These are phyloP conservation scores for Pseudonitzschia multiseries DNA, from an alignment of 108 stramenopile species.

Conservation along the genomic window DNA sequence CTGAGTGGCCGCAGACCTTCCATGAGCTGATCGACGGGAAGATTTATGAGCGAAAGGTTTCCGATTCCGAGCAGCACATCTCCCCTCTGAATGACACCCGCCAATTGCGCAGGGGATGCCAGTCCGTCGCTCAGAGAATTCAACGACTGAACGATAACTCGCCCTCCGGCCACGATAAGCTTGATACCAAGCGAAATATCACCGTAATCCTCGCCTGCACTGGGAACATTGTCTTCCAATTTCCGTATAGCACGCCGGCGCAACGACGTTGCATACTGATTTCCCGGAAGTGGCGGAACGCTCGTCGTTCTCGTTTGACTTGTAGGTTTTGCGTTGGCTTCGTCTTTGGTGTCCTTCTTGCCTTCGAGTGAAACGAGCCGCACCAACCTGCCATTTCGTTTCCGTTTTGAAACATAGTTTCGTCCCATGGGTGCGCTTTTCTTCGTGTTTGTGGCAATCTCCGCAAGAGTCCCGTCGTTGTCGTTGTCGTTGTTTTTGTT, in stretches of 20 bases:
- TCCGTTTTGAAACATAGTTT: constrained; percentile 4
- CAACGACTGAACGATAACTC: constrained; percentile 81
- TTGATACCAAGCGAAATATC: constrained; percentile 84
- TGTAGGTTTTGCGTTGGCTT: background rate
- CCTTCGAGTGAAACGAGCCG: constrained; percentile 5
- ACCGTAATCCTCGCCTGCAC: constrained; percentile 41
- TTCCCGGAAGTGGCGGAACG: constrained; percentile 36
- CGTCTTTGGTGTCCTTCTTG: background rate
- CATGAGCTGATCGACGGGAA: constrained; percentile 69
- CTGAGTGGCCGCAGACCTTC: constrained; percentile 65
- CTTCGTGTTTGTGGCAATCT: background rate
- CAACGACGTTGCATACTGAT: constrained; percentile 49
- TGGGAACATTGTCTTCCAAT: constrained; percentile 5
- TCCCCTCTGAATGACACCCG: constrained; percentile 67
- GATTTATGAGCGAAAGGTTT: constrained; percentile 54
- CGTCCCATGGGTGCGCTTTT: constrained; percentile 12
- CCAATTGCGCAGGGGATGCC: constrained; percentile 79
- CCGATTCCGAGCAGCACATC: constrained; percentile 76
- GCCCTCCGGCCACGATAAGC: constrained; percentile 67
- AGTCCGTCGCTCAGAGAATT: constrained; percentile 68
- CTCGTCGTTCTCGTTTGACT: background rate
- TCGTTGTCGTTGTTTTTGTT: background rate
- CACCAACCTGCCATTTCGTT: constrained; percentile 7
- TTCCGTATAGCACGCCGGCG: constrained; percentile 55
- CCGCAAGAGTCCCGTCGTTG: background rate